Base-by-base conservation (phyloP, 2,329 filamentous ascomycete genomes). In the Paracorniculantispora psalliotae region DNA sequence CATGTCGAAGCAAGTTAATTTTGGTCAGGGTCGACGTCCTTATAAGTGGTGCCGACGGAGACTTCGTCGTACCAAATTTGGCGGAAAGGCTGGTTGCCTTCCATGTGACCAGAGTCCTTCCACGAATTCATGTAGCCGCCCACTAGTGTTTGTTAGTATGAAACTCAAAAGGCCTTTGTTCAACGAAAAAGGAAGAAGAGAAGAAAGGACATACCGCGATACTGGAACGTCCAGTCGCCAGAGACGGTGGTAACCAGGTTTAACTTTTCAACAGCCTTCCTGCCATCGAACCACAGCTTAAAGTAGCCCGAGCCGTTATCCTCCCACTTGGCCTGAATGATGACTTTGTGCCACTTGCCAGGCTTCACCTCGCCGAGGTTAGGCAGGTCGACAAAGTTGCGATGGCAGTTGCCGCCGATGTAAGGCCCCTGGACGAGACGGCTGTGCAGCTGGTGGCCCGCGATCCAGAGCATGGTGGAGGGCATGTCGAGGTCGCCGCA, bases 51-150 rank as follows among this genome's bases (percentile, higher is more conserved):
- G 1, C 77, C 79, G 8, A 75, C 68, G 6, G 75, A 72, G 60
- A 81, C 73, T 69, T 80, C 73, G 62, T 81, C 79, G 63, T 74
- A 79, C 76, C 77, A 82, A n/a, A 80, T 65, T 67, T 79, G 72
- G 10, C 79, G 69, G 23, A 74, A 75, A 0, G 65, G 63, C 69
- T 80, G 77, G 17, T 61, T 72, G 1, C 76, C 77, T 49, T 69
- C 68, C 66, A 75, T 71, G 15, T 68, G 64, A 1, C 67, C 67
- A 39, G 76, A 69, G 61, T 81, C 78, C 59, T 78, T 68, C 79
- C 78, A 81, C 12, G 73, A 72, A 64, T 80, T 81, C 1, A 78
- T 78, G 66, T 81, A 81, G 33, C 81, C 66, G 0, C 79, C 79
- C 13, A 80, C 49, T 59, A 44, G 12, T 3, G 9, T 47, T 23